Evolutionary conservation across 2,329 filamentous ascomycete species (phyloP).

Genomic region (Botrytis hyacinthi): DNA sequence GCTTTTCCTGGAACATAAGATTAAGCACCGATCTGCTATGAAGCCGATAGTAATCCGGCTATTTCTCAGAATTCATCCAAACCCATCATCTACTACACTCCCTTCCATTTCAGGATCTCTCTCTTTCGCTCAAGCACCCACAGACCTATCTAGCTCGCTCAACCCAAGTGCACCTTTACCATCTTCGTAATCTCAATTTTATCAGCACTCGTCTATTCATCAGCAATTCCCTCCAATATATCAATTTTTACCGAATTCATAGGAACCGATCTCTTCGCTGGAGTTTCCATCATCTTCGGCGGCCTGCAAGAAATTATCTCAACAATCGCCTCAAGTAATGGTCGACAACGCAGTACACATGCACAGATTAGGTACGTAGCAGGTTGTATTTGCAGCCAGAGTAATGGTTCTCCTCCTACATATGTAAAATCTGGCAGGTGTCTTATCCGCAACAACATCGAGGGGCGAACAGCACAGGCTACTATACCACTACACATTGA

Average conservation of each 20-base stretch:
- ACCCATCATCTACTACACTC: accelerated
- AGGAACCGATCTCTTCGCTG: too few relatives aligned
- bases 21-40: neutral
- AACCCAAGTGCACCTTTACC: neutral
- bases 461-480: too few relatives aligned
- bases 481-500: too few relatives aligned
- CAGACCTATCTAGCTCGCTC: neutral
- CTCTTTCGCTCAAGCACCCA: neutral
- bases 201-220: neutral
- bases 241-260: neutral
- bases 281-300: neutral
- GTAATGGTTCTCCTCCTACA: neutral
- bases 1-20: accelerated
- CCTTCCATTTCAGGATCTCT: neutral
- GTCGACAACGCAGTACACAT: neutral
- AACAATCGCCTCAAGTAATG: neutral
- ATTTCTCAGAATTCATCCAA: neutral
- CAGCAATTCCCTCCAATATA: too few relatives aligned
- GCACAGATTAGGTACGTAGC: neutral
- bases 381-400: neutral
- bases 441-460: too few relatives aligned
- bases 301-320: neutral
- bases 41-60: neutral
- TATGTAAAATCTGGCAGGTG: too few relatives aligned
- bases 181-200: neutral